These are phyloP conservation scores for Jamesozyma jinghongensis DNA, from an alignment of 805 yeast genomes.

Conservation along the genomic window DNA sequence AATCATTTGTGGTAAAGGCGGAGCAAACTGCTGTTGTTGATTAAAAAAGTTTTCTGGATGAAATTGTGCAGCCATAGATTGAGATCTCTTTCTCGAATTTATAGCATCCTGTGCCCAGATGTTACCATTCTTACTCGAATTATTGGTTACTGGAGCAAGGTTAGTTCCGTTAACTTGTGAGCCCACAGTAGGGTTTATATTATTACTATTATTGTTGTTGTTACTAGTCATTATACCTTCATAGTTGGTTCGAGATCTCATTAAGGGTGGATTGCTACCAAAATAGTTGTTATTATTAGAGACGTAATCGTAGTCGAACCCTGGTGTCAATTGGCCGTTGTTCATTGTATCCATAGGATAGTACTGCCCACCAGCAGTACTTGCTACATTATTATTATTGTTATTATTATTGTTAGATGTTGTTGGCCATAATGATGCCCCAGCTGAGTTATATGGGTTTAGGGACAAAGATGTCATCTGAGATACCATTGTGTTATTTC, in stretches of 20 bases:
- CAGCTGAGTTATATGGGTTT: conserved; percentile 8
- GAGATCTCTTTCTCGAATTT: conserved; percentile 9
- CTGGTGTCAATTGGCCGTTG: not conserved
- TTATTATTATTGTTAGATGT: conserved; percentile 7
- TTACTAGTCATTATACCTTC: not conserved
- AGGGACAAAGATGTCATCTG: conserved; percentile 27
- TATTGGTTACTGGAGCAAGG: too few species aligned
- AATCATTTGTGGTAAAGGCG: not conserved
- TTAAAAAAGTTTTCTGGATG: conserved; percentile 1
- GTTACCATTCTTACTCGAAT: not conserved
- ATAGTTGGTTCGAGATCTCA: conserved; percentile 2
- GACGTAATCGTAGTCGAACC: not conserved
- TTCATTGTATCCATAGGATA: too few species aligned
- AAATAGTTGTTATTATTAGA: not conserved
- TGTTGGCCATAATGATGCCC: conserved; percentile 19
- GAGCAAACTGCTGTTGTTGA: conserved; percentile 1
- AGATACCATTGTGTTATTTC: conserved; percentile 28
- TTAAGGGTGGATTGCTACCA: conserved; percentile 1
- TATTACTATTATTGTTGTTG: not conserved
- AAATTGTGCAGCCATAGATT: conserved; percentile 8
- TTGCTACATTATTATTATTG: not conserved
- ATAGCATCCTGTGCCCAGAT: conserved; percentile 5
- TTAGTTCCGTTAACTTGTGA: too few species aligned
- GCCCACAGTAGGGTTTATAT: not conserved
- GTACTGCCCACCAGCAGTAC: too few species aligned